Base-by-base conservation (phyloP, 1,139 yeast genomes). In the Yamadazyma mexicana region DNA sequence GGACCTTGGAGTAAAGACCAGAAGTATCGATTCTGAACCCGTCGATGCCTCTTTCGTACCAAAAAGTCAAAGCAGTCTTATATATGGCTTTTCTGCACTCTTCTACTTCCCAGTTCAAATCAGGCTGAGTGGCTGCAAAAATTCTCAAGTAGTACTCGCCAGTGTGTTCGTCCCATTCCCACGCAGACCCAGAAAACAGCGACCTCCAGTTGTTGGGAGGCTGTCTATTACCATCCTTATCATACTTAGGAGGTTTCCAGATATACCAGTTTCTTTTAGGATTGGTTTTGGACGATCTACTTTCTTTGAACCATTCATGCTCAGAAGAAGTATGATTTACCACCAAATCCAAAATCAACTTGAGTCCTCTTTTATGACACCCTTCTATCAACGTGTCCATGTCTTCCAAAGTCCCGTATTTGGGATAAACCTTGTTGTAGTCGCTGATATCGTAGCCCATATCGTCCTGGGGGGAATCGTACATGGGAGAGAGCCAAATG, bases 391-490 rank as follows among this genome's bases (percentile, higher is more conserved):
- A 62, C 14, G 54, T 47, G 47, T 75, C 75, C 72, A 74, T 69
- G 48, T 75, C 81, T 37, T 70, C 69, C 57, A 77, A 55, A 9
- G 79, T 68, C 34, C 84, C 84, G 52, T 76, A 79, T 45, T 62
- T 63, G 4, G 77, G 73, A 54, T 77, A 70, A 28, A 79, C 67
- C 12, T 59, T 66, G 51, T 74, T 67, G 55, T 79, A 79, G 56
- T 79, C 73, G 27, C 75, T 61, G 48, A 79, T 75, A 51, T 79
- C 84, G 54, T 79, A 79, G 2, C 84, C 84, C 83, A 79, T 78
- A 51, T 79, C 84, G 33, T 73, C 75, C 51, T 75, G 79, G 3
- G 84, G 84, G 2, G 81, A 74, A 45, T 75, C 79, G 57, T 68
- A 77, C 65, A 75, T 73, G 28, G 84, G 84, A 22, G 76, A 73